A percentile compares a stretch with the other conserved stretches of the same genome.
These are phyloP conservation scores for Nannizziopsis barbatae DNA, from an alignment of 2,329 filamentous ascomycete genomes.

Conservation along the genomic window DNA sequence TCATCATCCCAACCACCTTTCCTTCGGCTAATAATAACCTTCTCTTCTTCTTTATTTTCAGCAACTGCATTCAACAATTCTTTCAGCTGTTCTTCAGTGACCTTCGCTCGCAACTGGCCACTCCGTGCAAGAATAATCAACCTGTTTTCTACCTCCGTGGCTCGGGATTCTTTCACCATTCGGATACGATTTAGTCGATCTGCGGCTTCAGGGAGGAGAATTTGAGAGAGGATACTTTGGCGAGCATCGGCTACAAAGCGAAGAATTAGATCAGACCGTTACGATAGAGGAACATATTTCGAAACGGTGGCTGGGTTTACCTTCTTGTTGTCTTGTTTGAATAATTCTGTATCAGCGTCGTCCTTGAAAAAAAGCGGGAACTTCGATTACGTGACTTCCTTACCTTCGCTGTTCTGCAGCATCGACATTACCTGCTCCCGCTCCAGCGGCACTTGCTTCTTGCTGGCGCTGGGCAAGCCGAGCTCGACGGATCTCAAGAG, in stretches of 20 bases:
- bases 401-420: conserved; percentile 57
- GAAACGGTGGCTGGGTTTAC: conserved; percentile 19
- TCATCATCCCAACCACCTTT: conserved; percentile 81
- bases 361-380: neutral
- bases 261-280: conserved; percentile 4
- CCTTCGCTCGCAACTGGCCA: conserved; percentile 75
- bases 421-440: conserved; percentile 35
- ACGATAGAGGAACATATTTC: neutral
- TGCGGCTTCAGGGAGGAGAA: conserved; percentile 85
- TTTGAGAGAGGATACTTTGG: conserved; percentile 63
- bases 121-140: conserved; percentile 82
- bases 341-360: conserved; percentile 10
- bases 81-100: conserved; percentile 88
- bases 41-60: conserved; percentile 61
- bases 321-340: conserved; percentile 41
- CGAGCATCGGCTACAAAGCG: conserved; percentile 24
- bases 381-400: conserved; percentile 11
- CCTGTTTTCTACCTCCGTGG: conserved; percentile 79
- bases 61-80: conserved; percentile 76
- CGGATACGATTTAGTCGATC: conserved; percentile 90
- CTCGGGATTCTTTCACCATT: conserved; percentile 86
- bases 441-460: conserved; percentile 41
- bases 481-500: conserved; percentile 67
- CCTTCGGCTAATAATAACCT: conserved; percentile 74
- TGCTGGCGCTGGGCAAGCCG: conserved; percentile 88